Evolutionary conservation across 345 rosid genomes (phyloP), one percentile per base, ranked within the genome.

Genomic region (Garcia nutans): DNA sequence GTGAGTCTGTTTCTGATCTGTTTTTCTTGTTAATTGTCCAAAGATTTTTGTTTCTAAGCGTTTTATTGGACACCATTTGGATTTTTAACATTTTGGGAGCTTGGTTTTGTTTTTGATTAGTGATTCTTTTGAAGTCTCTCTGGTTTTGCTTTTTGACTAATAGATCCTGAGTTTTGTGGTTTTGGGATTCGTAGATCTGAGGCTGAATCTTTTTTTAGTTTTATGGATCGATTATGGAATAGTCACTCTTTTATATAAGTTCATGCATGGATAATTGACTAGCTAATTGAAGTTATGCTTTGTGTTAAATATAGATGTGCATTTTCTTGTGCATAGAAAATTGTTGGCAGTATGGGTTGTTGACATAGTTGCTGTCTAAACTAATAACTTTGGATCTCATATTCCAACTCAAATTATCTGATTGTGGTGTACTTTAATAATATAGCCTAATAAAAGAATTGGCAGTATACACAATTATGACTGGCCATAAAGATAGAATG

Each of bases 181-280:
- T 70, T 69, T 49, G 67, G 41, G 54, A 44, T 52, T 47, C 11
- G 10, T 42, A 76, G 74, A 76, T 69, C 74, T 61, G 74, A 41
- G 55, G 10, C 52, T 70, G 44, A 33, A 23, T n/a, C 3, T 22
- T 24, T 76, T 2, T n/a, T 28, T 61, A 1, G 69, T 47, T 16
- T 0, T 8, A 13, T 49, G 60, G 62, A 76, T 61, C 61, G 3
- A 47, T 5, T 61, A 20, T 42, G 61, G 5, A 6, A 9, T 3
- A 26, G 8, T 59, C 3, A 12, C 22, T 13, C 54, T 37, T 20
- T 10, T 2, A 6, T 26, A 26, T 13, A 8, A 8, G 70, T 74
- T 64, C 55, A 72, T 72, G 59, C 59, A 19, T 15, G 12, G 23
- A 52, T 20, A 67, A 11, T 10, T 15, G 11, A 16, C 13, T 17